Evolutionary conservation across 768 basidiomycete species (phyloP), one percentile per base, ranked within the genome.

Genomic region (Pleurotus citrinopileatus): DNA sequence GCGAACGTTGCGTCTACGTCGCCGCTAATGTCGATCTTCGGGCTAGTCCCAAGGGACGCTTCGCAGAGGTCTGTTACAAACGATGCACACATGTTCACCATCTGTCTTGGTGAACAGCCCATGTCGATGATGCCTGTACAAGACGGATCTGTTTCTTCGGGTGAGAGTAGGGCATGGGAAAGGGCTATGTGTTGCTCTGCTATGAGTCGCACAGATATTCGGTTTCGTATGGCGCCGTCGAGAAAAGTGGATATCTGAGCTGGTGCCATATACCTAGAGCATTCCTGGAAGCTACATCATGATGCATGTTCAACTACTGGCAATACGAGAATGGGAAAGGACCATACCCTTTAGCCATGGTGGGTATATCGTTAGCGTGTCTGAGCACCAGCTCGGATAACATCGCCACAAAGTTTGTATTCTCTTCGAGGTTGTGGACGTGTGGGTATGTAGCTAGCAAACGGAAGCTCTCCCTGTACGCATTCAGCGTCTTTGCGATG

Each of bases 111-210:
- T 2, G 86, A 89, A 59, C 88, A 87, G 15, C 73, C 68, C 71
- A 81, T 79, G 63, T 94, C 79, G 32, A 95, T 85, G 8, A 95
- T 78, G 22, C 93, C 93, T 22, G 74, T 73, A 15, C 71, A 63
- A 28, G 67, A 60, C 13, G 62, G 57, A 36, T 51, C 34, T 9
- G 29, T 15, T 37, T 40, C 13, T 22, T 64, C 60, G 23, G 75
- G 71, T 29, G 73, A 69, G 42, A 77, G 71, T 55, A 92, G 65
- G 1, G 84, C 85, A 53, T 82, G 83, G 1, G 92, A 89, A 38
- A 95, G 75, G 7, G 90, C 84, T 32, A 95, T 89, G 65, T 95
- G 93, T 62, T 95, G 93, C 66, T 95, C 93, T 34, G 91, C 93
- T 56, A 94, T 89, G 53, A 95, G 73, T 28, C 93, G 85, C 25